Base-by-base conservation (phyloP, 2,329 filamentous ascomycete species). In the Davidsoniella australis region DNA sequence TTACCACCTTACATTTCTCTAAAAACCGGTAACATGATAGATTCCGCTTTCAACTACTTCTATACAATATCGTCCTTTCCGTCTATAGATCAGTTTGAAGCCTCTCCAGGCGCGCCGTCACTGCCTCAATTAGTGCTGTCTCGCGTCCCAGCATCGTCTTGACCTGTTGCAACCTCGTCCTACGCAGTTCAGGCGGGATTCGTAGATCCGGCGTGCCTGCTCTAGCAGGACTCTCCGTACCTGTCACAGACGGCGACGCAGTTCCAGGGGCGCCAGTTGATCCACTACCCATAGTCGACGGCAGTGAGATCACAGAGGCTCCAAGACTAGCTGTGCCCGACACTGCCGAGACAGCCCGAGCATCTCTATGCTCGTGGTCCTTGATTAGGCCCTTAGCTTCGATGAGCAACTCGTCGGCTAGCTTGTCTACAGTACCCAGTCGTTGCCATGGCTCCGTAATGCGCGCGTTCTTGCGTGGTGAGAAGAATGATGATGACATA, bases 111-210 rank as follows among this genome's bases (percentile, higher is more conserved):
- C 80, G 69, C 50, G 68, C 68, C 55, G 72, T 77, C 18, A 82
- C 72, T 18, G 76, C 80, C 56, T 84, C 79, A 5, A 85, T 75
- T 57, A 85, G 62, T 4, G 78, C 78, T 43, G 74, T 74, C 63
- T 85, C 80, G 24, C 80, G 67, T 51, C 80, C 76, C 55, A 85
- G 63, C 53, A 83, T 61, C 24, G 64, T 64, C 62, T 76, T 76
- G 18, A 85, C 76, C 59, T 82, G 73, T 50, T 68, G 68, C 55
- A 84, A 62, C 63, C 82, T 82, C 46, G 68, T 72, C 62, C 70
- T 74, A 52, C 78, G 69, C 52, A 82, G 70, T 49, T 78, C 75
- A 17, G 69, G 64, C 10, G 78, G 74, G 48, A 82, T 75, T 54
- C 68, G 66, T 46, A 75, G 56, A 52, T 71, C 67, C 42, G 64